Percentiles rank a stretch among this genome's conserved stretches.
Evolutionary conservation across 129 eudicot genomes (phyloP).

Genomic region (Pseudognaphalium luteoalbum): DNA sequence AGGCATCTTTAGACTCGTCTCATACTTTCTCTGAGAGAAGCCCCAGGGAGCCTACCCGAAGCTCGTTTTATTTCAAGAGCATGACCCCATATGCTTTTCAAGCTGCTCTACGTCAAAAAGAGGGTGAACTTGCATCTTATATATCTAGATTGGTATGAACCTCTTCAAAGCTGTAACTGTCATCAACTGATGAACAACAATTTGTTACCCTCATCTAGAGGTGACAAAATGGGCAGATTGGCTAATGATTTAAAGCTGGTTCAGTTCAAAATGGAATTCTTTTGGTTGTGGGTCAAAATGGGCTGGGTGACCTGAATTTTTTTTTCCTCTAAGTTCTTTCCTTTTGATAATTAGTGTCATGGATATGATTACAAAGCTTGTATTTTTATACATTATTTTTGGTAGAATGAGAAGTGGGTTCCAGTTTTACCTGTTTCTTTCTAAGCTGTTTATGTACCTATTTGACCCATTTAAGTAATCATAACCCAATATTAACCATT

Average conservation of each 20-base stretch:
- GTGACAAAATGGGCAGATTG: not conserved
- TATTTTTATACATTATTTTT: not conserved
- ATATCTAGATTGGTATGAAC: constrained; percentile 78
- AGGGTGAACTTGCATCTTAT: constrained; percentile 92
- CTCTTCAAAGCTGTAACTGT: not conserved
- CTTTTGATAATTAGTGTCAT: not conserved
- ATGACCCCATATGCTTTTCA: constrained; percentile 73
- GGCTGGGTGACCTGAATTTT: not conserved
- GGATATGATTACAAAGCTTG: not conserved
- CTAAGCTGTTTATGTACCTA: not conserved
- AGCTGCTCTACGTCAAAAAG: constrained; percentile 89
- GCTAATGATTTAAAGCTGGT: not conserved
- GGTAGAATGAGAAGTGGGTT: not conserved
- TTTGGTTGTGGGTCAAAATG: not conserved
- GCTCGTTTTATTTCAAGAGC: constrained; percentile 65
- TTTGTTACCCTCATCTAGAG: not conserved
- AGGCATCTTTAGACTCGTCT: constrained; percentile 70
- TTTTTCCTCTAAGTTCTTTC: not conserved
- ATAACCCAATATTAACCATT: not conserved
- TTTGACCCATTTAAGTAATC: not conserved
- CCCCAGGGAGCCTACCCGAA: constrained; percentile 50
- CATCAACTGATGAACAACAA: not conserved
- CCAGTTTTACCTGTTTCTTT: not conserved
- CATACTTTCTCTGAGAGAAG: constrained; percentile 56
- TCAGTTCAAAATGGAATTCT: not conserved